Percentiles rank a stretch among this genome's conserved stretches.
Evolutionary conservation across 2,329 filamentous ascomycete species (phyloP).

Genomic region (Penicillium sp.): DNA sequence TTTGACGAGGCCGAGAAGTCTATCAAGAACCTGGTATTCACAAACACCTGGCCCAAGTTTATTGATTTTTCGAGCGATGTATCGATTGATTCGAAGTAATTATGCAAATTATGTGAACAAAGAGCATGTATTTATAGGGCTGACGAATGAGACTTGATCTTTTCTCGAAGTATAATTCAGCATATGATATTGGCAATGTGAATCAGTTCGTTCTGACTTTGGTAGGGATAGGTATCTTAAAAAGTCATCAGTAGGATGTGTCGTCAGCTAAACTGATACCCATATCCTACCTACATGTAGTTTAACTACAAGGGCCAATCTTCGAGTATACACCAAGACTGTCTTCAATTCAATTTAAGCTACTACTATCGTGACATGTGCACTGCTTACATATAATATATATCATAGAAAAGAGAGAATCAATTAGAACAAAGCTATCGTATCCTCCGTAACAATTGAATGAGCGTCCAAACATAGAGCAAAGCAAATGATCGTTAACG

Average conservation of each 20-base stretch:
- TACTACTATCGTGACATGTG: not conserved
- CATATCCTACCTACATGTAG: no score
- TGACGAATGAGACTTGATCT: not conserved
- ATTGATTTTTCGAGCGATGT: not conserved
- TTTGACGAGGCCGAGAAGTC: not conserved
- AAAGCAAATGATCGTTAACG: not conserved
- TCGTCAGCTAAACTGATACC: no score
- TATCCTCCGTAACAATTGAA: not conserved
- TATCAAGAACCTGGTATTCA: not conserved
- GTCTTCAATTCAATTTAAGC: not conserved
- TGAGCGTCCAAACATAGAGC: not conserved
- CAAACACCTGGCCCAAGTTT: not conserved
- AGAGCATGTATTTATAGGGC: not conserved
- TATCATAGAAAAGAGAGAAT: not conserved
- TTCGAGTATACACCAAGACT: not conserved
- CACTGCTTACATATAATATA: not conserved
- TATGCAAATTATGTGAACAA: not conserved
- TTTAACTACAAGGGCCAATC: not conserved
- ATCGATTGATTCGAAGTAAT: not conserved
- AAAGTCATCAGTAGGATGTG: no score
- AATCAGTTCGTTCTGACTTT: no score
- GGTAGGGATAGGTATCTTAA: no score
- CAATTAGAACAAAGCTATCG: constrained; percentile 4
- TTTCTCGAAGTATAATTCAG: not conserved
- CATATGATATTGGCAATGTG: not conserved